phyloP scores from a whole-genome alignment of 495 filamentous ascomycete genomes.

The Talaromyces stipitatus region DNA sequence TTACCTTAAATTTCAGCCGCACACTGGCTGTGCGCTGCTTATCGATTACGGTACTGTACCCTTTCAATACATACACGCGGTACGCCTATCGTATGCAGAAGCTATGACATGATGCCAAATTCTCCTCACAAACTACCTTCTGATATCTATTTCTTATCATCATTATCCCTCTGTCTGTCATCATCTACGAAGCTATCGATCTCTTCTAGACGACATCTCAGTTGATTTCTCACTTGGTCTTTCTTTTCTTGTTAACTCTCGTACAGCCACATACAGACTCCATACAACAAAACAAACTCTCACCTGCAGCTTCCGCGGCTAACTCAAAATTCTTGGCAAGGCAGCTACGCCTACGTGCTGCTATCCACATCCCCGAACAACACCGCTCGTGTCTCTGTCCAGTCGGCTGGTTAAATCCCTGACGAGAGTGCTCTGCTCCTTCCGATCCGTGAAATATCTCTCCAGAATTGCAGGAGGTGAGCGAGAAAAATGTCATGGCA shows the following conservation, averaged over 20 bases:
- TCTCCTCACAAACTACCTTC: slow-evolving; percentile 1
- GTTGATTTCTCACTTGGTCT: neutral
- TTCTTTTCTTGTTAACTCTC: neutral
- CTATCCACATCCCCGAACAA: neutral
- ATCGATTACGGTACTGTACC: neutral
- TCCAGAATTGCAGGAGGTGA: neutral
- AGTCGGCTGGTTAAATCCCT: neutral
- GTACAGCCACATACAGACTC: neutral
- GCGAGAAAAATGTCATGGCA: slow-evolving; percentile 40
- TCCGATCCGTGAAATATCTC: neutral
- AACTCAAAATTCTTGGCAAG: slow-evolving; percentile 6
- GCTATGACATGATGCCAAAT: slow-evolving; percentile 4
- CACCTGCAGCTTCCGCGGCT: slow-evolving; percentile 1
- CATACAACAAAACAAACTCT: neutral
- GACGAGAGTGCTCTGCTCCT: neutral
- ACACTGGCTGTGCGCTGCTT: neutral
- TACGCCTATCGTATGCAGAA: neutral
- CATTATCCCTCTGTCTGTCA: slow-evolving; percentile 4
- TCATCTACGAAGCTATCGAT: neutral
- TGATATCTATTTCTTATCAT: neutral
- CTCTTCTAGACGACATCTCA: neutral
- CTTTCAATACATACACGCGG: neutral
- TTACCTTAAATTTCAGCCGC: neutral
- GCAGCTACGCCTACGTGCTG: slow-evolving; percentile 1
- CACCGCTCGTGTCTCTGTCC: neutral